Conservation (phyloP, 352 stramenopile genomes). For the Globisporangium rhizosaccharum region DNA sequence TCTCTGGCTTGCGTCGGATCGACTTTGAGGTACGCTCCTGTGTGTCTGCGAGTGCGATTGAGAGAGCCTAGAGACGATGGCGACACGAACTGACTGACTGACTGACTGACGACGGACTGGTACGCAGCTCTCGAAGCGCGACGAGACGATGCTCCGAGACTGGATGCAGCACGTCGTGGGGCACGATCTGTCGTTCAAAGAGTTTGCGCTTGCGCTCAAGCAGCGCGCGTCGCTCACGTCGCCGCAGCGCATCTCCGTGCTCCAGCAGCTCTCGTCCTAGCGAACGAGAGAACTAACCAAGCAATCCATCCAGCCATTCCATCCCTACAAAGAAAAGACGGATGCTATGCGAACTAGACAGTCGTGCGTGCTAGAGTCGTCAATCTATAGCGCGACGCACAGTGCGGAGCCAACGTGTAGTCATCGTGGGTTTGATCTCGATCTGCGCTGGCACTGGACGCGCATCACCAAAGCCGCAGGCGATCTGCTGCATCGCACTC, state of each 20-base stretch:
- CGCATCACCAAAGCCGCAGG: constrained; percentile 4
- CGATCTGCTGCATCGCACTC: neutral
- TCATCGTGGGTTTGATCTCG: too few species aligned
- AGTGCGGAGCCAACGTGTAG: too few species aligned
- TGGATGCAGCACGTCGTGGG: constrained; percentile 47
- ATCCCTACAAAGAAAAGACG: too few species aligned
- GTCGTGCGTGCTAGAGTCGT: too few species aligned
- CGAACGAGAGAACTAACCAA: neutral
- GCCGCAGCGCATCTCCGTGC: constrained; percentile 34
- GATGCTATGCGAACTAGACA: too few species aligned
- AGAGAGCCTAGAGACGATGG: too few species aligned
- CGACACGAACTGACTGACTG: neutral
- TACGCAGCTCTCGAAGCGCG: constrained; percentile 31
- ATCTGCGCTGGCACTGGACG: constrained; percentile 4
- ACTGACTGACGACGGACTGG: neutral
- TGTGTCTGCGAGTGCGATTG: neutral
- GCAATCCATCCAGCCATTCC: neutral
- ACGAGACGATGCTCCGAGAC: constrained; percentile 31
- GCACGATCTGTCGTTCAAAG: constrained; percentile 51
- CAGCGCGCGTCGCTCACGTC: constrained; percentile 46
- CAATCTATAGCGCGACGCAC: too few species aligned
- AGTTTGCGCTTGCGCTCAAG: constrained; percentile 50
- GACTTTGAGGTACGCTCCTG: constrained; percentile 28
- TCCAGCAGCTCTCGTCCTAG: constrained; percentile 10
- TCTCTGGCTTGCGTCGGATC: constrained; percentile 39